Base-by-base conservation (phyloP, 805 yeast genomes). In the Ogataea paradorogensis region DNA sequence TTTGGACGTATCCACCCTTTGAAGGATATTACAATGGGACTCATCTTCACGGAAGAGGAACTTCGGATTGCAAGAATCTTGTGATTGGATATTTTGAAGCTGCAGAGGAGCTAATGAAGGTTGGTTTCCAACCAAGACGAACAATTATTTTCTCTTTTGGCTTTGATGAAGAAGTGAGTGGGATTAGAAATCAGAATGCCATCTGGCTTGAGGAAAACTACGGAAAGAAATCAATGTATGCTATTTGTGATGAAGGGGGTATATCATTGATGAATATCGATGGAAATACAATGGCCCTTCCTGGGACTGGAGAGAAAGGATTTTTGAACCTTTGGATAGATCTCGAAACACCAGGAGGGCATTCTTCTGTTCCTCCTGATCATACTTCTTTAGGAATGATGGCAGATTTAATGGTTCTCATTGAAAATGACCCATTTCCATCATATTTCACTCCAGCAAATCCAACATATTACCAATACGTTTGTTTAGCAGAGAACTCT, bases 351-450 rank as follows among this genome's bases (percentile, higher is more conserved):
- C 76, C 78, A 10, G 95, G 95, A 27, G 95, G 95, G 7, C 95
- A 84, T 56, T 78, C 91, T 1, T 82, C 90, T 7, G 59, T 73
- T n/a, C 93, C 95, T 7, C 91, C 90, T 2, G 80, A 75, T 38
- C 91, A 84, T 51, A 84, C 91, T 4, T 71, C 82, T 1, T 80
- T 85, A 55, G 95, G 91, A 9, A 72, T 85, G 21, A 67, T 79
- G 38, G 67, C 84, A 4, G 76, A 81, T 44, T 62, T 84, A 37
- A 68, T 80, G 8, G 61, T 63, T 7, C 46, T 58, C 10, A 63
- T 85, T 27, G 95, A 86, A 56, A 53, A 58, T 6, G 67, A 74
- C 42, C 83, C 80, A 3, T 78, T 67, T 51, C 53, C 62, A n/a
- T 63, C 79, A 0, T 46, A 61, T 9, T 58, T 83, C 33, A 64